Evolutionary conservation across 768 basidiomycete genomes (phyloP), one percentile per base, ranked within the genome.

Genomic region (Lactarius tabidus): DNA sequence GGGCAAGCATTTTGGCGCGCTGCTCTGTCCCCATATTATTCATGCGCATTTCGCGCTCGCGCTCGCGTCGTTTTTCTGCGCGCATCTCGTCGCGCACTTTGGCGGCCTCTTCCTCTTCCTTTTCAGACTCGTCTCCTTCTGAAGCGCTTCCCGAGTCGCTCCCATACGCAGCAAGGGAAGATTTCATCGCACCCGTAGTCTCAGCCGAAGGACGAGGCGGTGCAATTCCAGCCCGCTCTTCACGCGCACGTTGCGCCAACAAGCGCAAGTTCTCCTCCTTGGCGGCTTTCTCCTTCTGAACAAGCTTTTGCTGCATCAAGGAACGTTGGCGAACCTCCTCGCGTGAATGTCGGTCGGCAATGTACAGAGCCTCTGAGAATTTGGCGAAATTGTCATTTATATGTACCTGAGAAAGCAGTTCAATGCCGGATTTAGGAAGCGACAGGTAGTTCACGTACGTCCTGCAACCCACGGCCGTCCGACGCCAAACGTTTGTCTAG

Each of bases 321-420:
- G 95, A 81, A 60, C 97, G 90, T 74, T 98, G 95, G 29, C 95
- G 86, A 52, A 98, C 97, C 78, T 99, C 97, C 73, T 99, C 96
- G 66, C 97, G 91, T 2, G 97, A 95, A 77, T 98, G 96, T 65
- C 96, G 85, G 75, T 98, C 96, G 14, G 96, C 96, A 68, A 99
- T 83, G 74, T 91, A 97, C 31, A 99, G 79, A 2, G 96, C 87
- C 79, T 99, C 96, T 1, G 96, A 97, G 75, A 99, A 96, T 76
- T 98, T 97, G 64, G 96, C 96, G 78, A 99, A 99, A 77, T 95
- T 94, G 77, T 99, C 97, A 71, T 99, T 99, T 75, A 99, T 99
- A 74, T 95, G 92, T 55, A 98, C 87, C 95, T 97, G 56, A 36
- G 23, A 20, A 54, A 38, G 65, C 10, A 62, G 20, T 31, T 66